Evolutionary conservation across 768 basidiomycete species (phyloP).

Genomic region (Lactarius vividus): DNA sequence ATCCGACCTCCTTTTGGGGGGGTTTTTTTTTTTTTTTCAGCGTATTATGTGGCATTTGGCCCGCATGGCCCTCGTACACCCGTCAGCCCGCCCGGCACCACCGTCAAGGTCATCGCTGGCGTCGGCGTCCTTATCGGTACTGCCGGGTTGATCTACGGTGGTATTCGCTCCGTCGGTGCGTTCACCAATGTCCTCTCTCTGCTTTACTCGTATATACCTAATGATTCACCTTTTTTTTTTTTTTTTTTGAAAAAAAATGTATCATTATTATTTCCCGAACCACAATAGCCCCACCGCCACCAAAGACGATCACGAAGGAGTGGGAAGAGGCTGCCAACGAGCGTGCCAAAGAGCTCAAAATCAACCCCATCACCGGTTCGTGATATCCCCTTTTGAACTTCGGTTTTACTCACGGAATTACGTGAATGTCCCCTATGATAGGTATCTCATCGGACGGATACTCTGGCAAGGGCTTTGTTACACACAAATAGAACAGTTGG

Average conservation of each 20-base stretch:
- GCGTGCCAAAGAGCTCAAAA: slow-evolving; percentile 75
- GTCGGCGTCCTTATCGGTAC: slow-evolving; percentile 58
- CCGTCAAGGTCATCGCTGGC: slow-evolving; percentile 61
- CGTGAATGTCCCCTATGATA: slow-evolving; percentile 33
- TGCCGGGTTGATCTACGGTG: slow-evolving; percentile 52
- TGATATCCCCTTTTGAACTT: slow-evolving; percentile 19
- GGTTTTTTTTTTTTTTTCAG: no score
- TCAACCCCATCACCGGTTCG: slow-evolving; percentile 87
- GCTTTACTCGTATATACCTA: neutral
- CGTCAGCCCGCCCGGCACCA: slow-evolving; percentile 65
- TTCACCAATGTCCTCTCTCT: slow-evolving; percentile 25
- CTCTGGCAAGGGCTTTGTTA: slow-evolving; percentile 77
- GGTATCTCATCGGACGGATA: slow-evolving; percentile 89
- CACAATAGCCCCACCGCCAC: slow-evolving; percentile 67
- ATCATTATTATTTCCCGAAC: neutral
- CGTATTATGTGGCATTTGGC: slow-evolving; percentile 97
- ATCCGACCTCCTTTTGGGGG: neutral
- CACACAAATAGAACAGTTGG: slow-evolving; percentile 36
- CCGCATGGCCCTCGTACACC: slow-evolving; percentile 93
- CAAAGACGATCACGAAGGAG: slow-evolving; percentile 81
- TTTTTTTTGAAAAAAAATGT: no score
- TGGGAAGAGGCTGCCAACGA: slow-evolving; percentile 93
- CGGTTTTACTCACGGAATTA: neutral
- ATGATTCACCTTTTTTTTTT: no score
- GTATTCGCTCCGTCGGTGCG: slow-evolving; percentile 59